Evolutionary conservation across 164 flowering plant genomes (phyloP).

Genomic region (Nymphaea colorata): DNA sequence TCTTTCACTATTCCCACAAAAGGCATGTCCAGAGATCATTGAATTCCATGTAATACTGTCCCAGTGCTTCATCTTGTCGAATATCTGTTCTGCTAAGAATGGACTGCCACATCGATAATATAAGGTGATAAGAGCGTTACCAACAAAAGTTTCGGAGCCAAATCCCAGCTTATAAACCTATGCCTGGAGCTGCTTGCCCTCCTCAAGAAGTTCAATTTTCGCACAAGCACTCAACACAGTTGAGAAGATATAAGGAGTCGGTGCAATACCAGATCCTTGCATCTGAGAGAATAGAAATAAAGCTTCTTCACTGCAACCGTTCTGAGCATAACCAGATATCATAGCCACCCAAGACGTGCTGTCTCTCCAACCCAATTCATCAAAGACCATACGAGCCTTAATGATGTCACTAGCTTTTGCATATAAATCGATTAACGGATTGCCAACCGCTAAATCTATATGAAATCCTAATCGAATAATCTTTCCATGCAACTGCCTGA

Average conservation of each 20-base stretch:
- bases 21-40: conserved; percentile 19
- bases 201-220: conserved; percentile 11
- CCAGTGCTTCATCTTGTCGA: conserved; percentile 8
- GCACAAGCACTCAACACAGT: conserved; percentile 16
- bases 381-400: conserved; percentile 12
- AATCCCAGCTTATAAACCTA: conserved; percentile 15
- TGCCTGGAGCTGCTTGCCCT: conserved; percentile 20
- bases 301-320: conserved; percentile 17
- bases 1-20: conserved; percentile 11
- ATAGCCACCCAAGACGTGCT: conserved; percentile 23
- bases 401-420: conserved; percentile 11
- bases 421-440: conserved; percentile 20
- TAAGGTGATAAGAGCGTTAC: conserved; percentile 19
- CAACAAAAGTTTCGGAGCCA: conserved; percentile 16
- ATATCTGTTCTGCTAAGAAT: conserved; percentile 13
- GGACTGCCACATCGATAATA: conserved; percentile 12
- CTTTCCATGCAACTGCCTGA: conserved; percentile 16
- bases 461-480: conserved; percentile 10
- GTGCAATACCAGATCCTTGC: conserved; percentile 8
- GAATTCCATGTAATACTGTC: conserved; percentile 20
- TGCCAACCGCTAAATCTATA: conserved; percentile 10
- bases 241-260: conserved; percentile 20
- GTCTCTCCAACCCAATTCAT: conserved; percentile 11
- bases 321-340: conserved; percentile 21
- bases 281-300: conserved; percentile 11